Base-by-base conservation (phyloP, 2,329 filamentous ascomycete species). In the Ophiostoma montium region DNA sequence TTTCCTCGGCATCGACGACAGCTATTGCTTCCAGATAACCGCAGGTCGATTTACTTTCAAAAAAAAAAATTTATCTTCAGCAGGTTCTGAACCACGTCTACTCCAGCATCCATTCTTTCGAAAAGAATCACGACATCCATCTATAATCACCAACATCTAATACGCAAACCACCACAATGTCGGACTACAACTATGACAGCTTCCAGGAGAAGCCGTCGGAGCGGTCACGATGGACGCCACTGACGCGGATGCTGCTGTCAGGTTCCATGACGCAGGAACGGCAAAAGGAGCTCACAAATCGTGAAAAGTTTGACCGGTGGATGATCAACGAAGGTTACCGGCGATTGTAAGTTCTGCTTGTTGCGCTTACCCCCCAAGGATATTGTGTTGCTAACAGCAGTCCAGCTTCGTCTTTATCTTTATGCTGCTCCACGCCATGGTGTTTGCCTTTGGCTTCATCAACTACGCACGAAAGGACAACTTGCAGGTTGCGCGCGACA, bases 281-380 rank as follows among this genome's bases (percentile, higher is more conserved):
- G 59, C 80, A 83, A 56, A 80, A 79, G 61, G 74, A 80, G 50
- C 68, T 90, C 57, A 78, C 77, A 21, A 65, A 76, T 54, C 75
- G 76, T 60, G 83, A 90, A 63, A 83, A 76, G 62, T 83, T 90
- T 60, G 82, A 89, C 63, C 72, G 80, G 56, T 92, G 86, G 86
- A 89, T 92, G 85, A 82, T 90, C 53, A 90, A 90, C 62, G 86
- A 90, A 62, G 86, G 86, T 53, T 88, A 87, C 63, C 75, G 84
- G 62, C 73, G 84, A 77, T 73, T 90, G 78, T 87, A 71, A 50
- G 82, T 75, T 23, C 11, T 16, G 4, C 12, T 11, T 11, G 13
- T n/a, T 16, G 8, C 8, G 19, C 12, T 2, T n/a, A 3, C 15
- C 38, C 18, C n/a, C 27, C 15, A 5, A 1, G 36, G 8, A 3